phyloP scores from a whole-genome alignment of 1,139 yeast genomes.

The Pichia kudriavzevii region DNA sequence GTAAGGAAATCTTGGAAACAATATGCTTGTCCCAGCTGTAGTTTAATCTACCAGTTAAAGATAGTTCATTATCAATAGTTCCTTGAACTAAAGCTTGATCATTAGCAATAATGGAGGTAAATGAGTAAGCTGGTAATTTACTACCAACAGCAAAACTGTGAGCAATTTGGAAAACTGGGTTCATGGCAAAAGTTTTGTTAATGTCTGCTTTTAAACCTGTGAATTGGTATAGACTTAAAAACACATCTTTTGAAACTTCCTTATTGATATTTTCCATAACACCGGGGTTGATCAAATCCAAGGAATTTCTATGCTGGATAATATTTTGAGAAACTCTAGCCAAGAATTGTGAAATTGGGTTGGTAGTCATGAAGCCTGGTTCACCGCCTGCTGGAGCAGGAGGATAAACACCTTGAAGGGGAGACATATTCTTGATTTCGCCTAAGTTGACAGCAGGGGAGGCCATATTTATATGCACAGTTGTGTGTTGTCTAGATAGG shows the following conservation, averaged over 20 bases:
- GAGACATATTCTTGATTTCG: constrained; percentile 34
- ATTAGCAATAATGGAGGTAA: constrained; percentile 83
- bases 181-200: constrained; percentile 83
- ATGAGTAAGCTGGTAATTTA: constrained; percentile 84
- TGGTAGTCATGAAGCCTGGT: constrained; percentile 69
- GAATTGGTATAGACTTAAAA: constrained; percentile 82
- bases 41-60: constrained; percentile 84
- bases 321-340: constrained; percentile 71
- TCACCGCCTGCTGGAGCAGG: constrained; percentile 41
- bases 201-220: constrained; percentile 96
- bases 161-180: constrained; percentile 95
- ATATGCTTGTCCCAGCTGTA: constrained; percentile 83
- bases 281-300: constrained; percentile 87
- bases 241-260: constrained; percentile 91
- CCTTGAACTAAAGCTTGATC: constrained; percentile 88
- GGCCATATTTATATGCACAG: constrained; percentile 15
- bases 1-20: constrained; percentile 80
- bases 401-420: constrained; percentile 51
- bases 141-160: constrained; percentile 92
- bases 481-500: neutral
- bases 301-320: constrained; percentile 69
- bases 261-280: constrained; percentile 88
- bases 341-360: constrained; percentile 76
- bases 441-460: constrained; percentile 21
- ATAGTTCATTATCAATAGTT: constrained; percentile 77